Evolutionary conservation across 257 asterid species (phyloP).

Genomic region (Asclepias syriaca): DNA sequence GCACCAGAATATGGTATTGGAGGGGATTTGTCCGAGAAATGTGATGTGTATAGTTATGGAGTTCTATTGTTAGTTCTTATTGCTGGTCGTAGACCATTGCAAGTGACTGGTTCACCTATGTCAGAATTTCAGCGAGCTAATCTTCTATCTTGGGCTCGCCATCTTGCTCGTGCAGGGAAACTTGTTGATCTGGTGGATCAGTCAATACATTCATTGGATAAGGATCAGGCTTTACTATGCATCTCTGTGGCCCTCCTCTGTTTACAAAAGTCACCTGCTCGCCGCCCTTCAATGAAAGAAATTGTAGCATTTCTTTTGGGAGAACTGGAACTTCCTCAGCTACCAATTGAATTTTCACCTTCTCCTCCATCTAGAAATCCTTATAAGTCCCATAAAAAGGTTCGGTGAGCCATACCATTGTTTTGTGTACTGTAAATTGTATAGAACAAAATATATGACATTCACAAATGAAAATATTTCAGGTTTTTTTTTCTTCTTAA

Average conservation of each 20-base stretch:
- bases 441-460: neutral
- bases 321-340: constrained; percentile 56
- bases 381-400: constrained; percentile 60
- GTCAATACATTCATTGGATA: constrained; percentile 42
- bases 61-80: constrained; percentile 75
- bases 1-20: constrained; percentile 90
- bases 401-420: constrained; percentile 38
- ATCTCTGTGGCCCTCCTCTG: constrained; percentile 83
- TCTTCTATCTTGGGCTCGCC: constrained; percentile 89
- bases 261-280: constrained; percentile 74
- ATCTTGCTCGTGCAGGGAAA: constrained; percentile 90
- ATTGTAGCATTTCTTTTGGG: constrained; percentile 75
- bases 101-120: constrained; percentile 93
- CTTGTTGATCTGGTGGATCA: constrained; percentile 81
- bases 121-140: constrained; percentile 88
- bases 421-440: constrained; percentile 5
- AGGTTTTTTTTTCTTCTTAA: neutral
- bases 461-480: neutral
- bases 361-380: constrained; percentile 64
- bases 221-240: constrained; percentile 72
- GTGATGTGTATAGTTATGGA: constrained; percentile 90
- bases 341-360: constrained; percentile 86
- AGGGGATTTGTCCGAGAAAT: constrained; percentile 71
- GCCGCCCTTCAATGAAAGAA: constrained; percentile 89
- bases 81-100: constrained; percentile 92